Percentiles rank a stretch among this genome's conserved stretches.
phyloP scores from a whole-genome alignment of 139 green algal genomes.

The Ulvella scutata region DNA sequence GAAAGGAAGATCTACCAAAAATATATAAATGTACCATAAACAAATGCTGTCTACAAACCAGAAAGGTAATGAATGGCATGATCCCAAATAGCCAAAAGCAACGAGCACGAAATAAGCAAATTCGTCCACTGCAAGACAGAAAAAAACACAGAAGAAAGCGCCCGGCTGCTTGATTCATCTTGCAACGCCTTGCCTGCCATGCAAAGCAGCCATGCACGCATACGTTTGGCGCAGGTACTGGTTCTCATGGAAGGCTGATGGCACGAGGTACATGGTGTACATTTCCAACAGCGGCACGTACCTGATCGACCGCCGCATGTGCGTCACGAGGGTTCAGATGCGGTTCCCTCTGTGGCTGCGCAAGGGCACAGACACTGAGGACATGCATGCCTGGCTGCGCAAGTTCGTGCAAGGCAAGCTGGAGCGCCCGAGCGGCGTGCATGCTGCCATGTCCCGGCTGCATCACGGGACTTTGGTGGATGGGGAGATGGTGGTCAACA shows the following conservation, averaged over 20 bases:
- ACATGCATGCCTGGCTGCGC: not conserved
- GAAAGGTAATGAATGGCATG: no score
- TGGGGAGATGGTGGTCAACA: slow-evolving; percentile 91
- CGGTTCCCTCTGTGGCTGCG: slow-evolving; percentile 27
- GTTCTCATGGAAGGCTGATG: slow-evolving; percentile 95
- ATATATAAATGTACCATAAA: no score
- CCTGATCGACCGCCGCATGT: slow-evolving; percentile 74
- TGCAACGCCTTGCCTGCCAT: not conserved
- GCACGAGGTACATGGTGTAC: slow-evolving; percentile 89
- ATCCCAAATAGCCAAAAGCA: no score
- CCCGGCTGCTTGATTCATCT: not conserved
- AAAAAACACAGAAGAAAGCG: no score
- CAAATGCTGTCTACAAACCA: no score
- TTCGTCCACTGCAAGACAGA: no score
- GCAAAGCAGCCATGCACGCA: no score
- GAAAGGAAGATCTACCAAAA: no score
- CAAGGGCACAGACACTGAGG: not conserved
- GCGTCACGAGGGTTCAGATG: slow-evolving; percentile 43
- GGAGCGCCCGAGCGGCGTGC: not conserved
- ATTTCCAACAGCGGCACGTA: slow-evolving; percentile 60
- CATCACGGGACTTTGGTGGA: slow-evolving; percentile 74
- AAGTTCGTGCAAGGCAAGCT: not conserved
- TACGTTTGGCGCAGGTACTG: slow-evolving; percentile 33
- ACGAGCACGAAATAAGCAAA: no score
- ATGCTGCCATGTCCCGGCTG: not conserved